Evolutionary conservation across 495 filamentous ascomycete genomes (phyloP), one percentile per base, ranked within the genome.

Genomic region (Chlorociboria aeruginascens): DNA sequence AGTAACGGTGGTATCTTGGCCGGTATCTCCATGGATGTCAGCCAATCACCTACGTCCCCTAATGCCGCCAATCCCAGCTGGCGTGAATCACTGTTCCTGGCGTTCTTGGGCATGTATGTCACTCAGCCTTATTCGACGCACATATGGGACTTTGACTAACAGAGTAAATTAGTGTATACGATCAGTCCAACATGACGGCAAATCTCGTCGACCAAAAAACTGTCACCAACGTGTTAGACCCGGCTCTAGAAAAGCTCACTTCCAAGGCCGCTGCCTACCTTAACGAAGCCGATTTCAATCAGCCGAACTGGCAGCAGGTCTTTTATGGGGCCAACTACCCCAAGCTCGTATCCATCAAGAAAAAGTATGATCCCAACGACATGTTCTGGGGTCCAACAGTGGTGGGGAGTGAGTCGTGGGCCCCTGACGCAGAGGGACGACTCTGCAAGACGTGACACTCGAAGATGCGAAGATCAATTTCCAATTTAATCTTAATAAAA

Each of bases 391-490:
- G 69, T 29, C 56, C 49, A 11, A 74, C 72, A 3, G 77, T 70
- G 10, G 79, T 83, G 1, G 79, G 79, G 1, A 77, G 73, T 48
- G 80, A 82, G 39, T 63, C 64, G 13, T 83, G 78, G 78, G 43
- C 58, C n/a, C 32, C 3, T 6, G 14, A 13, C 10, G 32, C 7
- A 12, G 48, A 43, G n/a, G 11, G 30, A 14, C 25, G 48, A 20
- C 39, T 49, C 4, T 49, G 46, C 37, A 38, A 38, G 35, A n/a
- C n/a, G n/a, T n/a, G n/a, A n/a, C n/a, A n/a, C n/a, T n/a, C n/a
- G n/a, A n/a, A n/a, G n/a, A n/a, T n/a, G n/a, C n/a, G n/a, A n/a
- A n/a, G n/a, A n/a, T n/a, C n/a, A n/a, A n/a, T n/a, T n/a, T n/a
- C n/a, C n/a, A n/a, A n/a, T n/a, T n/a, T n/a, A n/a, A n/a, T n/a